Evolutionary conservation across 495 filamentous ascomycete genomes (phyloP).

Genomic region (Trichocladium antarcticum): DNA sequence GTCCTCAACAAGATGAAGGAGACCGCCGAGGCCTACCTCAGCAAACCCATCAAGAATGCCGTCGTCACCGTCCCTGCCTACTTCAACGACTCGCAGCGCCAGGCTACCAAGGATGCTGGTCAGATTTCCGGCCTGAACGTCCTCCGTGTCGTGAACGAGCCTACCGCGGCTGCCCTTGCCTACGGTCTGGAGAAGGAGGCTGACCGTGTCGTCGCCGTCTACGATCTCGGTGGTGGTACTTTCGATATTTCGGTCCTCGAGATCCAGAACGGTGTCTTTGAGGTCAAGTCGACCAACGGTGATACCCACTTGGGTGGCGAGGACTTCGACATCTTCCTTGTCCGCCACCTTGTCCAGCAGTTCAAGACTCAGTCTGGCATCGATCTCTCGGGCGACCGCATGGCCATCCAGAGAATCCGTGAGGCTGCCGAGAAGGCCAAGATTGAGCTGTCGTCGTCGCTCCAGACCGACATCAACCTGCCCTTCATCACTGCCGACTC

Average conservation of each 20-base stretch:
- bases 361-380: constrained; percentile 95
- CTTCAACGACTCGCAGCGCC: constrained; percentile 96
- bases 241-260: constrained; percentile 97
- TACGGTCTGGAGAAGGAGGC: constrained; percentile 92
- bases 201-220: constrained; percentile 86
- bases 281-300: constrained; percentile 98
- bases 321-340: constrained; percentile 94
- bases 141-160: constrained; percentile 93
- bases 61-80: constrained; percentile 95
- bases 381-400: constrained; percentile 85
- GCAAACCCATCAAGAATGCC: constrained; percentile 84
- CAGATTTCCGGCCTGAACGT: constrained; percentile 94
- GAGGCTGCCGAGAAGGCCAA: constrained; percentile 99
- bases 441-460: constrained; percentile 94
- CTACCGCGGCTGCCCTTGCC: constrained; percentile 86
- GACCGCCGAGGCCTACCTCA: constrained; percentile 83
- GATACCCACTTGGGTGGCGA: constrained; percentile 96
- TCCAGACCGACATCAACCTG: constrained; percentile 97
- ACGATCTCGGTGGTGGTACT: constrained; percentile 96
- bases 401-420: constrained; percentile 98
- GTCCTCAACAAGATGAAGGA: constrained; percentile 98
- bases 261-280: constrained; percentile 96
- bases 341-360: constrained; percentile 85
- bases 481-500: constrained; percentile 97
- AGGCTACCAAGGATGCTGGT: constrained; percentile 95